Conservation (phyloP, 192 early-diverging fungal genomes). For the Coemansia pectinata region DNA sequence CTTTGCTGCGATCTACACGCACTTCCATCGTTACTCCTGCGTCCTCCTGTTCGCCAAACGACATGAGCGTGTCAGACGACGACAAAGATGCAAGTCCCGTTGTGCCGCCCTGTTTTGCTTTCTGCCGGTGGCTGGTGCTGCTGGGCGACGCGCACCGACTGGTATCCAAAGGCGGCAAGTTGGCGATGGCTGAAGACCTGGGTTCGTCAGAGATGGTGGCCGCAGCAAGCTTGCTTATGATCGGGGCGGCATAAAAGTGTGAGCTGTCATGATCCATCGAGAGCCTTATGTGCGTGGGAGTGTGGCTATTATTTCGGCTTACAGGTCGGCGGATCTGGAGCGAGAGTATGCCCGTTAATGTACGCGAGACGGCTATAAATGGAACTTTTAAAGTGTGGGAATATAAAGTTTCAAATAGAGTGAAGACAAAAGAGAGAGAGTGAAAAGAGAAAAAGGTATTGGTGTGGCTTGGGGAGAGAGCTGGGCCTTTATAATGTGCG, state of each 20-base stretch:
- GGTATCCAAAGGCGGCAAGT: slow-evolving; percentile 42
- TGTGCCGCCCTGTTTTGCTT: not conserved
- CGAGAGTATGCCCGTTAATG: slow-evolving; percentile 4
- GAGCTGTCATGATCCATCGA: slow-evolving; percentile 34
- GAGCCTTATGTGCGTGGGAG: not conserved
- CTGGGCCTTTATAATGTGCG: not conserved
- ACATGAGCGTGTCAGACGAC: slow-evolving; percentile 25
- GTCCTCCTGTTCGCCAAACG: slow-evolving; percentile 7
- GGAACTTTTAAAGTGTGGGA: slow-evolving; percentile 10
- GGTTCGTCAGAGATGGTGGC: slow-evolving; percentile 11
- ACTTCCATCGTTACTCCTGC: slow-evolving; percentile 10
- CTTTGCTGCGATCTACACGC: slow-evolving; percentile 28
- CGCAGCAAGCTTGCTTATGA: slow-evolving; percentile 17
- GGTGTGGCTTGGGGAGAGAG: not conserved
- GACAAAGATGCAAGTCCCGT: slow-evolving; percentile 11
- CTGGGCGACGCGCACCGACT: slow-evolving; percentile 43
- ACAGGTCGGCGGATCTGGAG: not conserved
- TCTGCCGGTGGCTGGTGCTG: not conserved
- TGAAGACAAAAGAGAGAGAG: not conserved
- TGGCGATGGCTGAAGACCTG: slow-evolving; percentile 7
- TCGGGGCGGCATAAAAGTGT: slow-evolving; percentile 26
- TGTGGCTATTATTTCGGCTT: slow-evolving; percentile 6
- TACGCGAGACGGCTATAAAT: not conserved
- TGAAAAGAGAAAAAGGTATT: not conserved
- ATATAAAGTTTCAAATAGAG: not conserved